Base-by-base conservation (phyloP, 73 alveolate species). In the Symbiodinium pilosum region DNA sequence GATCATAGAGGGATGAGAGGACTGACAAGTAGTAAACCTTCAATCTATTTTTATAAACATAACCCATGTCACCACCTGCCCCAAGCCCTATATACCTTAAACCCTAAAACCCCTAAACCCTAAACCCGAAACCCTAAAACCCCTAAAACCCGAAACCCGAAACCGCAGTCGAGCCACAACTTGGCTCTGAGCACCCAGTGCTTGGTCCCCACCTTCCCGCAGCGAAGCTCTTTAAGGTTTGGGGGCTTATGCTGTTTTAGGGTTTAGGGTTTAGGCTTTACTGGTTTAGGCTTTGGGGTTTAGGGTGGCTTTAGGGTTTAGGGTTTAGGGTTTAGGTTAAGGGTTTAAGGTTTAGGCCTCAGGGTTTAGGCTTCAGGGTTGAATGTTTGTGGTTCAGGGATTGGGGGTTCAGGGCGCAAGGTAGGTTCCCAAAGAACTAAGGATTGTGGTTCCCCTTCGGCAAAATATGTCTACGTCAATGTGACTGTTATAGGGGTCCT, bases 161-260 rank as follows among this genome's bases (percentile, higher is more conserved):
- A 47, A 47, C 21, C 59, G 84, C 84, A 28, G 43, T 26, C 94
- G 56, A 87, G 94, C 21, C 11, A 73, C 97, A 91, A 41, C 77
- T 91, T 91, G 59, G 77, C 87, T 3, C 97, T 52, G 41, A 91
- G 81, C 41, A 91, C 81, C 88, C 81, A 42, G 41, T 91, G 97
- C 77, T 91, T 91, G 59, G 97, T 91, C 28, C 56, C 84, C 54
- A 91, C 97, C 97, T 91, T 11, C 59, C 59, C 59, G 59, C 59
- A 9, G 81, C 32, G 30, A 26, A 28, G 0, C 30, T 20, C 59
- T n/a, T 30, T 30, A 64, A 26, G 40, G 39, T 24, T 64, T 64
- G 3, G 14, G 77, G 59, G 77, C 28, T 64, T 18, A 6, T 32
- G 77, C 59, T 9, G 59, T 6, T 47, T 47, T 47, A 47, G 59